Base-by-base conservation (phyloP, 345 rosid genomes). In the Dipteronia dyeriana region DNA sequence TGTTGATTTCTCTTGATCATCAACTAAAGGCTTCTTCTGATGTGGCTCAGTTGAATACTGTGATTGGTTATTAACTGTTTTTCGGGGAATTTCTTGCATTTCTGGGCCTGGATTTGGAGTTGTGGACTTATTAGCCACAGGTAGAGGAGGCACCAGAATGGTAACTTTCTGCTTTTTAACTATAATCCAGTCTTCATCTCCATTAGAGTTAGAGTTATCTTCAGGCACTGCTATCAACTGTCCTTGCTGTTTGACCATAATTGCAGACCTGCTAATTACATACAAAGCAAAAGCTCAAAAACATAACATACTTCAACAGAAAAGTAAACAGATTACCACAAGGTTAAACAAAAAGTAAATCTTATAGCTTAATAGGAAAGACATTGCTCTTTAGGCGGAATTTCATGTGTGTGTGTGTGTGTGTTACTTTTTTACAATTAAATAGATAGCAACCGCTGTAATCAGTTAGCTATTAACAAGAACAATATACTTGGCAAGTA, bases 91-190 rank as follows among this genome's bases (percentile, higher is more conserved):
- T 23, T 78, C 82, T 80, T 82, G 86, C 59, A 64, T 34, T 13
- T 75, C 70, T 54, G 76, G 81, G 64, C 77, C 86, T 25, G 86
- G 85, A 68, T 81, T 84, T 76, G 82, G 84, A 63, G 74, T 3
- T 51, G 75, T 73, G 54, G 82, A 73, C 16, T 68, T 79, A 54
- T 68, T 75, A 60, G 87, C 73, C 3, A 31, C 20, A 31, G 86
- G 86, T 45, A 84, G 84, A 57, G 92, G 80, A 79, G 97, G 94
- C 78, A 93, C 74, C 23, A 88, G 78, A 86, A 93, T 87, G 70
- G 88, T 84, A 75, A 93, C 86, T 79, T 84, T 86, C 81, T 91
- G 96, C 84, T 84, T 90, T 75, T 90, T 91, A 81, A 93, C 93
- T 19, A 91, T 73, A 6, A 91, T 82, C 97, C 97, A 93, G 82